These are phyloP conservation scores for Exutisphaerella laricina DNA, from an alignment of 2,329 filamentous ascomycete genomes.

Conservation along the genomic window DNA sequence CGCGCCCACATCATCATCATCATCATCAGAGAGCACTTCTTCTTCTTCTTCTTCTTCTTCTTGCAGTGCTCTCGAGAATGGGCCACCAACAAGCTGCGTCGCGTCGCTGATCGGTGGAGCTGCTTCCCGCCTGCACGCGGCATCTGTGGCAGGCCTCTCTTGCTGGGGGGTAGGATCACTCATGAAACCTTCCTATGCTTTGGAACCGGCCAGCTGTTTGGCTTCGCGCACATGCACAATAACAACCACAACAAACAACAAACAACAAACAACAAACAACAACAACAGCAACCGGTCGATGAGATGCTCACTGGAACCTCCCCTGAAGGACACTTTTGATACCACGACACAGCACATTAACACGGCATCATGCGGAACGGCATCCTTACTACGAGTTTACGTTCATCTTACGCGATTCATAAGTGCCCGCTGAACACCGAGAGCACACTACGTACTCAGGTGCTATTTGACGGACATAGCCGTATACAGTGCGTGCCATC, in stretches of 20 bases:
- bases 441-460: too few relatives aligned
- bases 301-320: too few relatives aligned
- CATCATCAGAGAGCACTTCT: too few relatives aligned
- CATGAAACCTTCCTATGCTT: too few relatives aligned
- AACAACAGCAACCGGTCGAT: too few relatives aligned
- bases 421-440: neutral
- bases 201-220: too few relatives aligned
- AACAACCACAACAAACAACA: neutral
- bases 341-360: neutral
- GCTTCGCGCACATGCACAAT: neutral
- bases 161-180: too few relatives aligned
- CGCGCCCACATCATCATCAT: too few relatives aligned
- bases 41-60: too few relatives aligned
- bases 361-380: neutral
- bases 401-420: neutral
- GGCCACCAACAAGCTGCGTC: neutral
- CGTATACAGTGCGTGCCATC: too few relatives aligned
- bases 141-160: neutral
- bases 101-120: constrained; percentile 1
- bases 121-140: neutral
- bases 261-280: too few relatives aligned
- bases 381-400: neutral
- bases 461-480: too few relatives aligned
- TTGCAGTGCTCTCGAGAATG: neutral
- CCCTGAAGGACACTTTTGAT: neutral